Base-by-base conservation (phyloP, 352 stramenopile genomes). In the Phytophthora cryptogea region DNA sequence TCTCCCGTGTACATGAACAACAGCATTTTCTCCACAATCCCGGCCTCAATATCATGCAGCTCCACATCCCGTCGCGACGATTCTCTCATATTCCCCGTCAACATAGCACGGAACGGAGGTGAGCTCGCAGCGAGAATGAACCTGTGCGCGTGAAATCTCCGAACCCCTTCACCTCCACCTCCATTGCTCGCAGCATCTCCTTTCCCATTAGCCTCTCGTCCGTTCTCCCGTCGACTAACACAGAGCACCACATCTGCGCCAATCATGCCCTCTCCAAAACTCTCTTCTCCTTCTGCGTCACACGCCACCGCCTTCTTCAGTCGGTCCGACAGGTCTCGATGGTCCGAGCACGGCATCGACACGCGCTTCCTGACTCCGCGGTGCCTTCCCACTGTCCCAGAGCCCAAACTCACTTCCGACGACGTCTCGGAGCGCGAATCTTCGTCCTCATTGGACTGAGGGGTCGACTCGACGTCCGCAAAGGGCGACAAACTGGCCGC, bases 101-200 rank as follows among this genome's bases (percentile, higher is more conserved):
- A 63, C 86, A 95, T 95, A 0, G 75, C 84, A n/a, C 82, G 77
- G 46, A 95, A 91, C 1, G 84, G 82, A 43, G 86, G 84, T 9
- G 86, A 95, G 53, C 83, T 93, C 3, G 83, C 81, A n/a, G 83
- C 83, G 2, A 95, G 66, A 70, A 95, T 88, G 68, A 95, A 95
- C 2, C 83, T 68, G 44, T 95, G 86, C 2, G 84, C 83, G 40
- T 92, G 70, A 41, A 94, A 94, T 16, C 45, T 48, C 20, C 52
- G 30, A 43, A 60, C 36, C 5, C 39, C 27, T 43, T 47, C 44
- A 14, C n/a, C n/a, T 27, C 20, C 58, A 35, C 39, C 51, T 20
- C 48, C 50, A 46, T 49, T 49, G 9, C 17, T 53, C 9, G 16
- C 13, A 32, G 40, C 26, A 47, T 54, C 49, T 7, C n/a, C 30